These are phyloP conservation scores for Diutina sp. DNA, from an alignment of 1,139 yeast genomes.

Conservation along the genomic window DNA sequence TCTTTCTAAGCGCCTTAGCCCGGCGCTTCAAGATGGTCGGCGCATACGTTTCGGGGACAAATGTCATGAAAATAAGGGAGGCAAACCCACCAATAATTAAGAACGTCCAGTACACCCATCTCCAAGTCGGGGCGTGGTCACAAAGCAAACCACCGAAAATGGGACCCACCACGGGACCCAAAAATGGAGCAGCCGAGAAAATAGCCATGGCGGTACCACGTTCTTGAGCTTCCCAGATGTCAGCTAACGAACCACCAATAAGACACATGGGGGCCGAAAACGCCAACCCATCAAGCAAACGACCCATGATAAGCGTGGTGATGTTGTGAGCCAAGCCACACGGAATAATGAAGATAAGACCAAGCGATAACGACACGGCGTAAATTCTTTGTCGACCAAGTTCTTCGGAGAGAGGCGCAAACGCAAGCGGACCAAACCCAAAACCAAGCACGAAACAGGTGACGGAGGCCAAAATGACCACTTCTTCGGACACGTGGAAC, in stretches of 20 bases:
- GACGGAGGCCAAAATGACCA: constrained; percentile 39
- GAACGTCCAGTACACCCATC: constrained; percentile 64
- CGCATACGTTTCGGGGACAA: constrained; percentile 50
- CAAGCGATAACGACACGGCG: constrained; percentile 38
- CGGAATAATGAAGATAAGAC: constrained; percentile 56
- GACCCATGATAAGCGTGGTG: constrained; percentile 52
- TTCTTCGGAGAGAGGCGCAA: constrained; percentile 70
- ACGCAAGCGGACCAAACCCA: constrained; percentile 63
- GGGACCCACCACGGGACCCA: constrained; percentile 12
- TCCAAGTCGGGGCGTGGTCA: constrained; percentile 53
- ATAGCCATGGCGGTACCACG: constrained; percentile 7
- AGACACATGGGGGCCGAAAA: constrained; percentile 73
- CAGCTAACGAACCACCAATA: constrained; percentile 71
- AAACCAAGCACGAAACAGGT: constrained; percentile 59
- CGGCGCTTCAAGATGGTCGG: constrained; percentile 15
- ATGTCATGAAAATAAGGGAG: constrained; percentile 21
- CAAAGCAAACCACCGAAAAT: constrained; percentile 62
- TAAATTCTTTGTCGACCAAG: constrained; percentile 53
- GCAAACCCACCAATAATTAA: constrained; percentile 44
- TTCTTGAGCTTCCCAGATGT: constrained; percentile 50
- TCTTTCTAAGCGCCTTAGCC: constrained; percentile 21
- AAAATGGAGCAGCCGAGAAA: constrained; percentile 8
- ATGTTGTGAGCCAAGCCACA: constrained; percentile 64
- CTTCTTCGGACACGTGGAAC: constrained; percentile 42
- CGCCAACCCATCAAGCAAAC: constrained; percentile 57